Conservation (phyloP, 768 basidiomycete genomes). For the Lactarius deliciosus region DNA sequence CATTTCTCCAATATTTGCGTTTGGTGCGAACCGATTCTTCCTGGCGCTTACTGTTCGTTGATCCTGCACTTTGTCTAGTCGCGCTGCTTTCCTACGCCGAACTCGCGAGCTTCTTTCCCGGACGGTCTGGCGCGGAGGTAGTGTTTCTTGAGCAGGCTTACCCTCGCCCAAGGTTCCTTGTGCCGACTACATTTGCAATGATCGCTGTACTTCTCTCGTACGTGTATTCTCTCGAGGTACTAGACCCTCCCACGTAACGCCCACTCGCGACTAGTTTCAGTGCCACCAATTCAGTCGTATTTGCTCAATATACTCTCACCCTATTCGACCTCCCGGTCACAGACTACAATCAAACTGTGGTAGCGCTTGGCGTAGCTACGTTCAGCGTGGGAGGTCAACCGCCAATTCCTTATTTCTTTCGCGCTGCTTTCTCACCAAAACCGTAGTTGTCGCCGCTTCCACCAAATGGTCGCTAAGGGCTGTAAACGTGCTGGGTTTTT, state of each 20-base stretch:
- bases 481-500: slow-evolving; percentile 31
- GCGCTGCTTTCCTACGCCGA: slow-evolving; percentile 39
- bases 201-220: slow-evolving; percentile 33
- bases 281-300: slow-evolving; percentile 33
- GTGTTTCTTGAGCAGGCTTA: slow-evolving; percentile 48
- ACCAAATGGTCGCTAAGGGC: slow-evolving; percentile 35
- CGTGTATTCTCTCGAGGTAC: slow-evolving; percentile 15
- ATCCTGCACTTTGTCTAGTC: slow-evolving; percentile 7
- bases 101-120: slow-evolving; percentile 48
- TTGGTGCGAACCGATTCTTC: slow-evolving; percentile 29
- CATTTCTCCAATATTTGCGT: slow-evolving; percentile 32
- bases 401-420: background rate
- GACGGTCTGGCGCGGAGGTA: slow-evolving; percentile 50
- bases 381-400: slow-evolving; percentile 30
- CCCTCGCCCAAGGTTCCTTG: slow-evolving; percentile 43
- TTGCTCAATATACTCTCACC: slow-evolving; percentile 33
- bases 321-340: slow-evolving; percentile 30
- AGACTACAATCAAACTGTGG: slow-evolving; percentile 27
- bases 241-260: background rate
- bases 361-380: slow-evolving; percentile 32
- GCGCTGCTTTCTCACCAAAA: background rate
- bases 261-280: slow-evolving; percentile 22
- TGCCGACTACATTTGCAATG: slow-evolving; percentile 46
- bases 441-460: slow-evolving; percentile 32
- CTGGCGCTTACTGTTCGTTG: slow-evolving; percentile 17